phyloP scores from a whole-genome alignment of 2,329 filamentous ascomycete genomes.

The Clarireedia monteithiana region DNA sequence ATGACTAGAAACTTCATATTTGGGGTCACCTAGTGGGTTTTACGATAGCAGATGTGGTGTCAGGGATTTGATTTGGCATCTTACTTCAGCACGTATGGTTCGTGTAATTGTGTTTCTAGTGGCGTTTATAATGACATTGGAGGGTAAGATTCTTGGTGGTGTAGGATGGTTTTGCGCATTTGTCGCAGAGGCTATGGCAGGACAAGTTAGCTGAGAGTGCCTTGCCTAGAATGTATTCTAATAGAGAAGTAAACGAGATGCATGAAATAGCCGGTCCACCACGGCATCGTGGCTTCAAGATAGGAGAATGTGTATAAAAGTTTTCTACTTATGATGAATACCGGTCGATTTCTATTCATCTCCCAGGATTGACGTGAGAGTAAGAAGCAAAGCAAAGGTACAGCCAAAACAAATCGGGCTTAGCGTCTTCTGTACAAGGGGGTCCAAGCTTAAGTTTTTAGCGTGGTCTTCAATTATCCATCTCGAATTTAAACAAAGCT shows the following conservation, averaged over 20 bases:
- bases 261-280: neutral
- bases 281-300: neutral
- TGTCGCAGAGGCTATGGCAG: slow-evolving; percentile 1
- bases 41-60: slow-evolving; percentile 10
- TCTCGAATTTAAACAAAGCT: neutral
- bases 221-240: slow-evolving; percentile 29
- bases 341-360: too few species aligned
- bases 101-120: slow-evolving; percentile 7
- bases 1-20: slow-evolving; percentile 6
- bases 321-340: neutral
- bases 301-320: neutral
- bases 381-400: neutral
- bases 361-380: too few species aligned
- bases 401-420: neutral
- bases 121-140: slow-evolving; percentile 12
- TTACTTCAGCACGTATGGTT: neutral
- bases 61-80: slow-evolving; percentile 9
- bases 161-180: slow-evolving; percentile 1
- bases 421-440: neutral
- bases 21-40: slow-evolving; percentile 10
- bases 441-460: neutral
- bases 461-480: neutral
- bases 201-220: slow-evolving; percentile 5
- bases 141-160: neutral
- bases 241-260: slow-evolving; percentile 21